phyloP scores from a whole-genome alignment of 805 yeast species.

The Candida golubevii region DNA sequence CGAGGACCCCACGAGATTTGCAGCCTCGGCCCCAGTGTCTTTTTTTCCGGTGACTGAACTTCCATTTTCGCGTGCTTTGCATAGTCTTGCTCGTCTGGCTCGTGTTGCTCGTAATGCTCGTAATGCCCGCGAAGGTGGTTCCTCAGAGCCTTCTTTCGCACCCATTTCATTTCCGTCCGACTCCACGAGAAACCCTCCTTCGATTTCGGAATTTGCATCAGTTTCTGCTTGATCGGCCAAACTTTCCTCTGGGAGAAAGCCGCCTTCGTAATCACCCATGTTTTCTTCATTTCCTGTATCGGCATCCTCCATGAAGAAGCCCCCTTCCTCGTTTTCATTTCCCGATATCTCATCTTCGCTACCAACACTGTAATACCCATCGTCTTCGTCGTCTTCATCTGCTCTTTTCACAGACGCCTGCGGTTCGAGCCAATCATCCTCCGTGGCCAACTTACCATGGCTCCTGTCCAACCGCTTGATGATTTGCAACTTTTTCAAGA shows the following conservation, averaged over 20 bases:
- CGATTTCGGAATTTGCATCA: constrained; percentile 5
- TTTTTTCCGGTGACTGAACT: too few relatives aligned
- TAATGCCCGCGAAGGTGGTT: too few relatives aligned
- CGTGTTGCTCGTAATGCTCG: too few relatives aligned
- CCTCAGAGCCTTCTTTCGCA: too few relatives aligned
- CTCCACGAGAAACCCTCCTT: constrained; percentile 24
- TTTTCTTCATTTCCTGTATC: too few relatives aligned
- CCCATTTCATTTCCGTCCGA: not conserved
- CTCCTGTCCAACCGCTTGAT: constrained; percentile 40
- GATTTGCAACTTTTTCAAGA: constrained; percentile 48
- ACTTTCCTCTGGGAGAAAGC: constrained; percentile 6
- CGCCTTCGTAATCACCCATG: too few relatives aligned
- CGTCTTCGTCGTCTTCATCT: constrained; percentile 11
- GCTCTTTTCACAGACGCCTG: not conserved
- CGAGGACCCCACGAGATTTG: too few relatives aligned
- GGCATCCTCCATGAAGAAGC: constrained; percentile 1
- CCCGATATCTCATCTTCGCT: constrained; percentile 14
- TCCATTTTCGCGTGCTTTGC: too few relatives aligned
- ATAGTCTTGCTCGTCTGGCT: too few relatives aligned
- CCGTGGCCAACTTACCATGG: constrained; percentile 42
- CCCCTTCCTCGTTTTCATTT: constrained; percentile 5
- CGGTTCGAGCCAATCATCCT: not conserved
- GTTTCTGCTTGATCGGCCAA: not conserved
- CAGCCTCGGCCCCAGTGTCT: too few relatives aligned
- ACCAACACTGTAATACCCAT: constrained; percentile 20